phyloP scores from a whole-genome alignment of 2,329 filamentous ascomycete genomes.

The Neurospora sp. region DNA sequence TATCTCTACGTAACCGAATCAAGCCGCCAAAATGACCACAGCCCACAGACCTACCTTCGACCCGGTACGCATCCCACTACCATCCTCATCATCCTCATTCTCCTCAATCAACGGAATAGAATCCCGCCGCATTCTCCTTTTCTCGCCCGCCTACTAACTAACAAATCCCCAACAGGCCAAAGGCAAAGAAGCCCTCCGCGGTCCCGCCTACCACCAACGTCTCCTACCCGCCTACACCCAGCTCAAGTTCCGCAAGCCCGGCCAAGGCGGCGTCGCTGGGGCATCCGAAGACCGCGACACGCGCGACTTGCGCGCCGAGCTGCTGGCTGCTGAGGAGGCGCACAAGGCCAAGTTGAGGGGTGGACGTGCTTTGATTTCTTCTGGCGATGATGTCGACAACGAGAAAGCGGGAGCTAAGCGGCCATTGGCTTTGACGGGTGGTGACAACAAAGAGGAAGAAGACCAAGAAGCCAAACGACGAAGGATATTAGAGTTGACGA shows the following conservation, averaged over 20 bases:
- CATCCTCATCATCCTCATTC: background rate
- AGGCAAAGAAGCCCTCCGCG: slow-evolving; percentile 89
- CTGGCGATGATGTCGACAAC: slow-evolving; percentile 31
- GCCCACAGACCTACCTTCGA: slow-evolving; percentile 89
- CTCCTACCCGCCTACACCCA: slow-evolving; percentile 88
- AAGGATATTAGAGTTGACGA: slow-evolving; percentile 76
- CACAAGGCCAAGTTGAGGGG: slow-evolving; percentile 81
- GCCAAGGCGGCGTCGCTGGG: slow-evolving; percentile 69
- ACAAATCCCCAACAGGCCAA: slow-evolving; percentile 50
- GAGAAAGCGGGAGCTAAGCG: slow-evolving; percentile 43
- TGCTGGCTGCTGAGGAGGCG: slow-evolving; percentile 77
- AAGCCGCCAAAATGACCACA: slow-evolving; percentile 46
- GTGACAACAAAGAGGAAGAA: slow-evolving; percentile 38
- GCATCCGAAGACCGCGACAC: slow-evolving; percentile 37
- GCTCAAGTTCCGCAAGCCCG: slow-evolving; percentile 78
- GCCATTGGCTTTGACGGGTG: slow-evolving; percentile 43
- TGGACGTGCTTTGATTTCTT: slow-evolving; percentile 32
- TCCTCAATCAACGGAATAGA: background rate
- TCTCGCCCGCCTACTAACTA: background rate
- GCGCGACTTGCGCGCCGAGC: slow-evolving; percentile 80
- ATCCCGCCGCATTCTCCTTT: background rate
- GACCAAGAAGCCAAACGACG: slow-evolving; percentile 74
- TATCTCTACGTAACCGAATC: background rate
- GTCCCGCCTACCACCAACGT: slow-evolving; percentile 91
- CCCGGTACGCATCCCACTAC: slow-evolving; percentile 48